phyloP scores from a whole-genome alignment of 371 early-diverging fungal genomes.

The Lichtheimia hyalospora region DNA sequence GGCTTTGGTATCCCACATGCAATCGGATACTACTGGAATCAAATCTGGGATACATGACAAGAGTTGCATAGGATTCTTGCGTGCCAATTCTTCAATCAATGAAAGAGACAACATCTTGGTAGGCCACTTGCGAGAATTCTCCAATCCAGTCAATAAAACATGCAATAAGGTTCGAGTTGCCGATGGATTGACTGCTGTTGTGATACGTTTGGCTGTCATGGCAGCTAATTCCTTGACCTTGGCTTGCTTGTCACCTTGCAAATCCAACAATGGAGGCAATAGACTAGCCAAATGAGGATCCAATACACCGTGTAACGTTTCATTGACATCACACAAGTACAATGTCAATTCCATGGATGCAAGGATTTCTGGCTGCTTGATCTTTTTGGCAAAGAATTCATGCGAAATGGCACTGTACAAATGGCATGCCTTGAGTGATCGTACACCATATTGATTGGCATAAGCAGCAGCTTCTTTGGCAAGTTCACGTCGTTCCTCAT shows the following conservation, averaged over 20 bases:
- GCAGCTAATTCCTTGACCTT: slow-evolving; percentile 56
- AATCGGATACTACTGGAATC: slow-evolving; percentile 70
- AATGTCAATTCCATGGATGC: slow-evolving; percentile 9
- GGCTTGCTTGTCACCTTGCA: slow-evolving; percentile 67
- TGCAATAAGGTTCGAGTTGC: slow-evolving; percentile 59
- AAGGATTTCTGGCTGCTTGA: slow-evolving; percentile 7
- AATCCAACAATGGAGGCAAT: slow-evolving; percentile 55
- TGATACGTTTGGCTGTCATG: slow-evolving; percentile 50
- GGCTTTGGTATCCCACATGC: slow-evolving; percentile 73
- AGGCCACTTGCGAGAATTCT: slow-evolving; percentile 76
- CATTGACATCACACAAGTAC: slow-evolving; percentile 20
- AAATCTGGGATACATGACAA: slow-evolving; percentile 65
- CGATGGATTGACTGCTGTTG: slow-evolving; percentile 50
- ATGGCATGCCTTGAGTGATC: slow-evolving; percentile 21
- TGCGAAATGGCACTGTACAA: slow-evolving; percentile 14
- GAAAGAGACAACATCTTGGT: slow-evolving; percentile 67
- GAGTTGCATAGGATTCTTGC: slow-evolving; percentile 57
- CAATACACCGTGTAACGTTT: slow-evolving; percentile 39
- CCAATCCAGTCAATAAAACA: slow-evolving; percentile 55
- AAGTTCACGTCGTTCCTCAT: slow-evolving; percentile 9
- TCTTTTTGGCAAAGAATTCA: slow-evolving; percentile 22
- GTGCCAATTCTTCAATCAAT: slow-evolving; percentile 54
- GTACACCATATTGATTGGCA: slow-evolving; percentile 17
- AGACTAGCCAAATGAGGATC: slow-evolving; percentile 66
- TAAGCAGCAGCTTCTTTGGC: slow-evolving; percentile 11